phyloP scores from a whole-genome alignment of 2,329 filamentous ascomycete species.

The Ophiostoma sp. region DNA sequence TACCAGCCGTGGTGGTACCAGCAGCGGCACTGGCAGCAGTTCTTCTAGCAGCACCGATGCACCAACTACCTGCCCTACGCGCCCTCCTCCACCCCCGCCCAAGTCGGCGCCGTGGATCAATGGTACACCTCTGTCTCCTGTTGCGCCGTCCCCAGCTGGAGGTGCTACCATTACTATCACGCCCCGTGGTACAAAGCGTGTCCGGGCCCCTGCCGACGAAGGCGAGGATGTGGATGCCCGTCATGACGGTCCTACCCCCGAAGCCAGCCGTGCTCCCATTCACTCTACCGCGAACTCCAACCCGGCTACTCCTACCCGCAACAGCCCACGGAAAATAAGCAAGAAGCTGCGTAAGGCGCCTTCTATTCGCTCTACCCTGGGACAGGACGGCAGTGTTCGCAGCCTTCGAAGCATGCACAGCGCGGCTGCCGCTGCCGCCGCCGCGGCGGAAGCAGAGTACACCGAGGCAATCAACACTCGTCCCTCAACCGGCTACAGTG shows the following conservation, averaged over 20 bases:
- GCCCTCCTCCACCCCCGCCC: background rate
- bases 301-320: conserved; percentile 29
- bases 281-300: background rate
- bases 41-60: background rate
- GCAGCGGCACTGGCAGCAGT: background rate
- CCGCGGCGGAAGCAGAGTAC: background rate
- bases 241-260: background rate
- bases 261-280: background rate
- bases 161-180: background rate
- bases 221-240: background rate
- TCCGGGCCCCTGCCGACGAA: conserved; percentile 36
- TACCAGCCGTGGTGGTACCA: conserved; percentile 26
- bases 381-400: conserved; percentile 13
- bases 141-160: conserved; percentile 12
- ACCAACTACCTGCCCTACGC: background rate
- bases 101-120: background rate
- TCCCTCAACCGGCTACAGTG: background rate
- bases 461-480: background rate
- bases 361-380: conserved; percentile 10
- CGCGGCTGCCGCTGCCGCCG: background rate
- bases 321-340: conserved; percentile 39
- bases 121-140: conserved; percentile 22
- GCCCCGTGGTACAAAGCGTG: conserved; percentile 51
- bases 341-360: conserved; percentile 57
- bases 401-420: conserved; percentile 16